phyloP scores from a whole-genome alignment of 2,329 filamentous ascomycete species.

The Furcasterigmium sp. region DNA sequence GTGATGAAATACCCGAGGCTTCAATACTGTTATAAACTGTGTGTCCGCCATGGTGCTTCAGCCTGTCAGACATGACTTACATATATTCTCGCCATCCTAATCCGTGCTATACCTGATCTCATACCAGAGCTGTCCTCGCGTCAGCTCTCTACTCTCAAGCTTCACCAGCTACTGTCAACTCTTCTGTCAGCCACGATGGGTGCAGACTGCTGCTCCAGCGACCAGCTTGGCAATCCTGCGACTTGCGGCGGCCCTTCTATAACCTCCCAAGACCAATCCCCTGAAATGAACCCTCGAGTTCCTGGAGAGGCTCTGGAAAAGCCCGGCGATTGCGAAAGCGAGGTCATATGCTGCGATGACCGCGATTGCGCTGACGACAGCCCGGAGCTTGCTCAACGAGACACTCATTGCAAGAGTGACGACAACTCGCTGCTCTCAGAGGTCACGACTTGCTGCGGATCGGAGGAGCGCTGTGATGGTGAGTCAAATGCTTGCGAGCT shows the following conservation, averaged over 20 bases:
- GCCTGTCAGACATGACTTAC: no score
- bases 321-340: constrained; percentile 9
- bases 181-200: constrained; percentile 6
- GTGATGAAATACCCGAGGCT: no score
- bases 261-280: constrained; percentile 1
- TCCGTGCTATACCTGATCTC: no score
- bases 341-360: constrained; percentile 2
- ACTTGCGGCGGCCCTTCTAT: neutral
- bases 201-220: constrained; percentile 11
- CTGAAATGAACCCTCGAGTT: neutral
- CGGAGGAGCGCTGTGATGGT: constrained; percentile 8
- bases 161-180: no score
- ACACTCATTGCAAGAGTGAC: neutral
- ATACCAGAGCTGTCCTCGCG: no score
- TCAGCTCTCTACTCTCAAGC: no score
- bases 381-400: neutral
- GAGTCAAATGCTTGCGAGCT: neutral
- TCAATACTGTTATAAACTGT: no score
- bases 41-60: no score
- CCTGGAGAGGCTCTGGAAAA: neutral
- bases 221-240: neutral
- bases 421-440: constrained; percentile 2
- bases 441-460: constrained; percentile 12
- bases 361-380: constrained; percentile 3
- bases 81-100: no score